Evolutionary conservation across 2,329 filamentous ascomycete genomes (phyloP), one percentile per base, ranked within the genome.

Genomic region (Pyrenochaeta sp.): DNA sequence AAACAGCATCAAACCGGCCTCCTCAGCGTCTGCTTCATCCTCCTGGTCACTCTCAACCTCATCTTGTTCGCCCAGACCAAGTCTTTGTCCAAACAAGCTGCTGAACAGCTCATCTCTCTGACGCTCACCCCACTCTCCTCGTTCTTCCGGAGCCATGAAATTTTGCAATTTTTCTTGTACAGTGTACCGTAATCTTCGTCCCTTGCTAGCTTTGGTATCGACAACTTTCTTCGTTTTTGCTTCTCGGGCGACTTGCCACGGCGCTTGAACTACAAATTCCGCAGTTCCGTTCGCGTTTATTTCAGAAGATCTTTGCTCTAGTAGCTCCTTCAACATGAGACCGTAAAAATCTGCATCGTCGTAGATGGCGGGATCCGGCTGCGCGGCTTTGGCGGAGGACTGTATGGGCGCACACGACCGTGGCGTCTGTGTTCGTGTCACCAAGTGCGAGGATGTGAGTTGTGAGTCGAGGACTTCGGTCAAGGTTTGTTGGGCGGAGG

Each of bases 121-220:
- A 47, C 83, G 81, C 55, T 87, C 84, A 50, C 89, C 88, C 94
- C 94, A 99, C 11, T 71, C 73, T 3, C 87, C 81, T 39, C 89
- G 79, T 67, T 96, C 89, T 69, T 96, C 90, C 0, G 91, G 86
- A 8, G 92, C 92, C 91, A 96, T 96, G 67, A 97, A 97, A 71
- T 96, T 96, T 75, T 96, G 90, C 64, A 99, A 73, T 77, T 97
- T 97, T 76, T 97, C 93, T 67, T 97, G 92, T 31, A 96, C 90
- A 11, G 89, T 94, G 73, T 93, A 99, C 26, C 90, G 82, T 81
- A 99, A 83, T 76, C 96, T 96, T 35, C 94, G 80, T 5, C 94
- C 94, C 74, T 97, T 97, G 68, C 90, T 96, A 0, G 94, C 94
- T 68, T 92, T 94, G 14, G 92, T 92, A 69, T 99, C 94, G 4